Base-by-base conservation (phyloP, 163 green algal species). In the Chlorella variabilis region DNA sequence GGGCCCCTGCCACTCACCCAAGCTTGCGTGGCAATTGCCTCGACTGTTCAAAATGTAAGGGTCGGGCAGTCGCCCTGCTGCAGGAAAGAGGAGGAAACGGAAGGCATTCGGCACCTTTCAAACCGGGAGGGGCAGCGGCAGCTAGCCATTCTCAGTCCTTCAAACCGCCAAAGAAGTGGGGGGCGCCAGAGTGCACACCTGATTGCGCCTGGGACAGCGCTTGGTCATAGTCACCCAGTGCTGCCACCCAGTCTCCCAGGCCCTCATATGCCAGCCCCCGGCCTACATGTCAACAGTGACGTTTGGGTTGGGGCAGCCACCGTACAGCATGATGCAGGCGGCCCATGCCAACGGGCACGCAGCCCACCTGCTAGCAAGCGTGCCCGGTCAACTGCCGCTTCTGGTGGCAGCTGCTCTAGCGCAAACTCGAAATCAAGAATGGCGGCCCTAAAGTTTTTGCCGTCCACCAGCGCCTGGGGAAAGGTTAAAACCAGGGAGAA, bases 31-130 rank as follows among this genome's bases (percentile, higher is more conserved):
- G 79, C 88, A 94, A 84, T 98, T 98, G 74, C 94, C 94, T 2
- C 86, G 75, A 34, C 68, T 86, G 85, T 97, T 97, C 29, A 94
- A 78, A 0, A 98, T 77, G 75, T 96, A 98, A 0, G 94, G 93
- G 67, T 96, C 92, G 4, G 89, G 82, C 4, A 77, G 77, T 61
- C 87, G 86, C 13, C 78, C 84, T 6, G 80, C 87, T 18, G 61
- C 54, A n/a, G n/a, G n/a, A n/a, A n/a, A n/a, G n/a, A n/a, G n/a
- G n/a, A n/a, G n/a, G n/a, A n/a, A n/a, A n/a, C n/a, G n/a, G n/a
- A n/a, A n/a, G n/a, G n/a, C n/a, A n/a, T n/a, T 73, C 73, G 27
- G 91, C 87, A 23, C 94, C n/a, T n/a, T n/a, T n/a, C n/a, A n/a
- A n/a, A n/a, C n/a, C n/a, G n/a, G n/a, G n/a, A n/a, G n/a, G n/a